Conservation (phyloP, 129 eudicot species). For the Chrysanthemum seticuspe region DNA sequence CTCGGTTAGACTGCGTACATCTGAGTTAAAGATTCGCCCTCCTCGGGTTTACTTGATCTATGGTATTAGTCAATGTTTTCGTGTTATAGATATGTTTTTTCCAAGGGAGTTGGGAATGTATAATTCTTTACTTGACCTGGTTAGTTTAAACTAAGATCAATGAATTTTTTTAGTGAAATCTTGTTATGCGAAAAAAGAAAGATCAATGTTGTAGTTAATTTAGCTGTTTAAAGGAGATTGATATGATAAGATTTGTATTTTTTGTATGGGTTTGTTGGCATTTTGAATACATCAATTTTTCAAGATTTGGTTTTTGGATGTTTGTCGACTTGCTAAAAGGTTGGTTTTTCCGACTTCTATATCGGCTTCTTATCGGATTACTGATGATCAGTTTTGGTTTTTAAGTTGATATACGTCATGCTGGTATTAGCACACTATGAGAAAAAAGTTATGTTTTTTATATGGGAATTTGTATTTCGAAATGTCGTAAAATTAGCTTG, state of each 20-base stretch:
- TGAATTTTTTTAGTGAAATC: not conserved
- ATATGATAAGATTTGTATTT: not conserved
- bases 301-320: not conserved
- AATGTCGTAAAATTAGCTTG: not conserved
- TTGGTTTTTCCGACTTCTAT: too few species aligned
- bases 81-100: constrained; percentile 21
- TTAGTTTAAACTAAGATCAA: constrained; percentile 15
- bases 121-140: constrained; percentile 26
- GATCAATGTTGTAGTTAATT: constrained; percentile 7
- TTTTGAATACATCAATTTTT: too few species aligned
- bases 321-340: too few species aligned
- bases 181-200: too few species aligned
- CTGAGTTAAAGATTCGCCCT: too few species aligned
- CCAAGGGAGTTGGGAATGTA: constrained; percentile 8
- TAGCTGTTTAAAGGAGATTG: not conserved
- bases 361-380: too few species aligned
- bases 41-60: not conserved
- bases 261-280: not conserved
- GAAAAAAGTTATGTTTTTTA: too few species aligned
- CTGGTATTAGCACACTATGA: too few species aligned
- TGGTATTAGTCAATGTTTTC: not conserved
- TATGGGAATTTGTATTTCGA: too few species aligned
- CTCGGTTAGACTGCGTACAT: too few species aligned
- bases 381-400: too few species aligned
- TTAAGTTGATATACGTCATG: too few species aligned